Base-by-base conservation (phyloP, 805 yeast genomes). In the Candida maris region DNA sequence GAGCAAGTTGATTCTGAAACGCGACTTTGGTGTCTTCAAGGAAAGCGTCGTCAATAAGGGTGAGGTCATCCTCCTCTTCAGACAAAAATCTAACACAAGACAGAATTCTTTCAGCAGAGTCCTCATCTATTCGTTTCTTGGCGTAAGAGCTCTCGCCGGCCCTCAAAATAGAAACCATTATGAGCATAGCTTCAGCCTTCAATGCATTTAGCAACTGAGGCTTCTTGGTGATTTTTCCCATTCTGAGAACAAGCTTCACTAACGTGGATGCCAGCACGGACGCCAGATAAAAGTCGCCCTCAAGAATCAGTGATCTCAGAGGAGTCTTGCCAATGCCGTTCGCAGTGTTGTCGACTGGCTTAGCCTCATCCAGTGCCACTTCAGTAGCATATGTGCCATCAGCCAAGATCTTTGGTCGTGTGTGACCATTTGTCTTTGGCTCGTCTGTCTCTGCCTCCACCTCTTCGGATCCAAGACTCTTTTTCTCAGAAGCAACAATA, bases 301-400 rank as follows among this genome's bases (percentile, higher is more conserved):
- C 80, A 40, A 89, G 65, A 35, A 94, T 77, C 32, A 87, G 76
- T 41, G 80, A 77, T 54, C 98, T 82, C 49, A 94, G 67, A 30
- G 95, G 86, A 19, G 89, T 86, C 48, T 70, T 71, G 17, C 45
- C 19, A 2, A 35, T 12, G 3, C 27, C 21, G 4, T 33, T 19
- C 16, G 52, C 47, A 12, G 61, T 59, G n/a, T 71, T 66, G 5
- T 58, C 60, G 12, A 46, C 46, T 17, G 50, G 42, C 15, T 42
- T 42, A n/a, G 59, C 58, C 15, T 67, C 65, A 12, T 83, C 83
- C 39, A 81, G 64, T 0, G 95, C 93, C 45, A 79, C 77, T 64
- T 93, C 98, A 27, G 96, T 85, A 19, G 98, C 98, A 63, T 93
- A 93, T 0, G 99, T 93, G 51, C 99, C 99, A 65, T 93, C 99